Conservation (phyloP, 768 basidiomycete species). For the Chalciporus sphaerocephalus region DNA sequence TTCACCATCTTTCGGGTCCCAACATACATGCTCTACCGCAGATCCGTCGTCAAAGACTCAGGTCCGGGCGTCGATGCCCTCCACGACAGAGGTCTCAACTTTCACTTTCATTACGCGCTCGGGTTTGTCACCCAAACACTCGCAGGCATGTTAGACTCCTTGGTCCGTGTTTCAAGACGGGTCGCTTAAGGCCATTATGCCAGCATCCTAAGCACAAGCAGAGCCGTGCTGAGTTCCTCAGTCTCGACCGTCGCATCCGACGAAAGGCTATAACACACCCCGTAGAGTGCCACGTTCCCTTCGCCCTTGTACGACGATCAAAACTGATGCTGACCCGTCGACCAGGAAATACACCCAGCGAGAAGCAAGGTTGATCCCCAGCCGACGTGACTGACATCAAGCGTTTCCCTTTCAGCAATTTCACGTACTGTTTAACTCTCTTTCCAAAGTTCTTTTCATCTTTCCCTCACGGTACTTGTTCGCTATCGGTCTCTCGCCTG, state of each 20-base stretch:
- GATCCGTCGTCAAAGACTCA: constrained; percentile 67
- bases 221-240: constrained; percentile 31
- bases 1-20: constrained; percentile 90
- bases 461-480: too few species aligned
- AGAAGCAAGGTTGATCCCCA: too few species aligned
- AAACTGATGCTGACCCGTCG: constrained; percentile 72
- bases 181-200: constrained; percentile 76
- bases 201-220: constrained; percentile 64
- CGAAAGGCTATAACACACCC: constrained; percentile 15
- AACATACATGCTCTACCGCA: constrained; percentile 80
- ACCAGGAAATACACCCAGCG: too few species aligned
- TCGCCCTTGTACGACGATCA: constrained; percentile 43
- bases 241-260: constrained; percentile 2
- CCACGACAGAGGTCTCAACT: constrained; percentile 59
- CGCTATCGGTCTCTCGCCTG: too few species aligned
- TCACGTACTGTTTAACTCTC: too few species aligned
- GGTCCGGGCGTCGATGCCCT: constrained; percentile 73
- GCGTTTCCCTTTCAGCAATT: too few species aligned
- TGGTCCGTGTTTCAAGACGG: constrained; percentile 84
- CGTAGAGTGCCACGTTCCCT: constrained; percentile 9
- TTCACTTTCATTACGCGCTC: constrained; percentile 68
- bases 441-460: too few species aligned
- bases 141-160: constrained; percentile 82
- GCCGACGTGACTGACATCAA: too few species aligned
- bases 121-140: constrained; percentile 75